Conservation (phyloP, 2,329 filamentous ascomycete species). For the Ploettnerulaceae sp. region DNA sequence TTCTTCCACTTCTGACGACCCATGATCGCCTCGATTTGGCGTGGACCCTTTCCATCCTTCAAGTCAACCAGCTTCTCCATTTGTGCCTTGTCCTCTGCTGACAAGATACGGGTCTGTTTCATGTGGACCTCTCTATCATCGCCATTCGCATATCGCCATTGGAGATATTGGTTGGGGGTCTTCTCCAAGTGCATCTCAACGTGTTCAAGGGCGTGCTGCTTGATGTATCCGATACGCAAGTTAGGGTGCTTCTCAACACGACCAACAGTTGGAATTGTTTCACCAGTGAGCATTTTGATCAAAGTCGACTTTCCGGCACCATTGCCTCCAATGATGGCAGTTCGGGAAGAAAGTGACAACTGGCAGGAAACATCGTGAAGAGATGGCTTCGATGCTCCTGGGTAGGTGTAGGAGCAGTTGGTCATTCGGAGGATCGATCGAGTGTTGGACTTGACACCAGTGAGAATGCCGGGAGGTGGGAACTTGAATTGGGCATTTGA, state of each 20-base stretch:
- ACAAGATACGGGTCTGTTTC: constrained; percentile 93
- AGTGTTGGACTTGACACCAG: constrained; percentile 91
- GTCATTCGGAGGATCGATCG: constrained; percentile 93
- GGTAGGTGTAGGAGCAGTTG: constrained; percentile 89
- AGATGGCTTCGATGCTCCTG: constrained; percentile 83
- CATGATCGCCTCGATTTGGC: constrained; percentile 81
- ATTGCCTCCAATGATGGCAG: constrained; percentile 95
- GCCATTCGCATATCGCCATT: constrained; percentile 97
- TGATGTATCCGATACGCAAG: constrained; percentile 97
- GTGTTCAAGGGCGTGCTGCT: constrained; percentile 98
- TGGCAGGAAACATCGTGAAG: constrained; percentile 82
- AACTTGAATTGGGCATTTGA: constrained; percentile 96
- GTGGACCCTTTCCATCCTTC: constrained; percentile 70
- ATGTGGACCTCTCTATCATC: constrained; percentile 95
- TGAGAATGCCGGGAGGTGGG: constrained; percentile 88
- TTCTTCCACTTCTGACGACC: constrained; percentile 99
- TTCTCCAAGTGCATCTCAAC: constrained; percentile 99
- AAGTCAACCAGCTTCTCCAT: constrained; percentile 89
- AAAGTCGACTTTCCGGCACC: constrained; percentile 97
- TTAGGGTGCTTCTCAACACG: constrained; percentile 98
- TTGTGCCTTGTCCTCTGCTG: constrained; percentile 77
- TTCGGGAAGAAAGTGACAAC: constrained; percentile 82
- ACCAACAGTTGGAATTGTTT: constrained; percentile 75
- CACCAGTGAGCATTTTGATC: constrained; percentile 94
- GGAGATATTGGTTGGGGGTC: constrained; percentile 97